Base-by-base conservation (phyloP, 192 early-diverging fungal genomes). In the Backusella westeae region DNA sequence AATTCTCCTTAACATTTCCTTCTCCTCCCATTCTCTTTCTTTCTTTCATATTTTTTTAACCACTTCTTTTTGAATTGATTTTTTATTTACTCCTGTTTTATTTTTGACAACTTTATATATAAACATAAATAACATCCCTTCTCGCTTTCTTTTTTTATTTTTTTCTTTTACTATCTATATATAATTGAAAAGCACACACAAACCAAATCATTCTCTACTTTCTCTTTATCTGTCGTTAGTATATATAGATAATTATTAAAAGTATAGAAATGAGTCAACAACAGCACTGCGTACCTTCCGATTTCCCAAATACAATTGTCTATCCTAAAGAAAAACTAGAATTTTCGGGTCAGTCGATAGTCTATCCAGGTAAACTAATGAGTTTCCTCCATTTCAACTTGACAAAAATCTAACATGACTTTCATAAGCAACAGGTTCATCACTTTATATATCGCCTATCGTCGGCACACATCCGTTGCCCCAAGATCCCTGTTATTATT, bases 361-460 rank as follows among this genome's bases (percentile, higher is more conserved):
- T 67, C 39, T 75, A 75, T 75, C 56, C 72, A 59, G 72, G 46
- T 59, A 52, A 42, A 35, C 8, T 23, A 39, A 35, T 41, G 69
- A 26, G 12, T 21, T 52, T 23, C n/a, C 6, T 17, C 38, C 38
- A 39, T n/a, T 35, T 34, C 34, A 34, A 34, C 26, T 15, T 29
- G 29, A 12, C 5, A 71, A 41, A 35, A 29, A 72, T n/a, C 6
- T 53, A 49, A 49, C 19, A 19, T 19, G 32, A 2, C 6, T 7
- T 49, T 6, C 6, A 6, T n/a, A 49, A 49, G 14, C 9, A 42
- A 65, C 46, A 68, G 74, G 41, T 34, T 75, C 74, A 44, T 10
- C 59, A 23, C 44, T 75, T 36, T 75, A 75, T 67, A 65, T 75
- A 10, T 75, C 74, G 17, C 42, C 59, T 26, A 63, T 26, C 23